Evolutionary conservation across 139 green algal species (phyloP), one percentile per base, ranked within the genome.

Genomic region (Ulvella scutata): DNA sequence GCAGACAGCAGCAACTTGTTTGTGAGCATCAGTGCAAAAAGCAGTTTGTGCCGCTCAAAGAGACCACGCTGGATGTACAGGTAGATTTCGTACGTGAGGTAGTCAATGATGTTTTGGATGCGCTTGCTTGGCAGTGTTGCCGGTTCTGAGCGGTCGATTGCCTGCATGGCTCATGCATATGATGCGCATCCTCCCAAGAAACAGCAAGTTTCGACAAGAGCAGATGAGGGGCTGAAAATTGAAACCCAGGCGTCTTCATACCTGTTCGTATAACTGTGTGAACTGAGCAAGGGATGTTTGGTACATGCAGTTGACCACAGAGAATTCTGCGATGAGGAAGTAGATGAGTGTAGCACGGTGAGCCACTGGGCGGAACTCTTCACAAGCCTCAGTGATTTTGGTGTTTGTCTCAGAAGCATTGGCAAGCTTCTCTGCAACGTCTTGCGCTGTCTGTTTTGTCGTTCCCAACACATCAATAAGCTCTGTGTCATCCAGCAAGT

Each of bases 401-500:
- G 88, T 86, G 80, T 95, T 93, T 13, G 92, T 96, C 80, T 96
- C 91, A n/a, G 67, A 88, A 4, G 93, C 92, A 33, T 90, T 92
- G 38, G 81, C 77, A 73, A 98, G 86, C 82, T 92, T 92, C 86
- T 95, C 88, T 21, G 82, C 86, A 34, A 97, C 93, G 39, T 97
- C 90, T 77, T 88, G 86, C 31, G 91, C 88, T 3, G 91, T 96
- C 80, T 92, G 84, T 82, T 98, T 98, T 59, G 93, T 98, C 28
- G 89, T 82, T 9, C 90, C 92, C 74, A 98, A 85, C 76, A 98
- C 90, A 76, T 93, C 91, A 38, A 98, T 92, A 20, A 98, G 88
- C 86, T 96, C 90, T 29, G 90, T 96, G 82, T 98, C 93, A 73
- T 97, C 93, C 77, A 98, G 86, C 77, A 98, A 81, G 89, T 98